These are phyloP conservation scores for Jasminum sambac DNA, from an alignment of 257 asterid species.

Conservation along the genomic window DNA sequence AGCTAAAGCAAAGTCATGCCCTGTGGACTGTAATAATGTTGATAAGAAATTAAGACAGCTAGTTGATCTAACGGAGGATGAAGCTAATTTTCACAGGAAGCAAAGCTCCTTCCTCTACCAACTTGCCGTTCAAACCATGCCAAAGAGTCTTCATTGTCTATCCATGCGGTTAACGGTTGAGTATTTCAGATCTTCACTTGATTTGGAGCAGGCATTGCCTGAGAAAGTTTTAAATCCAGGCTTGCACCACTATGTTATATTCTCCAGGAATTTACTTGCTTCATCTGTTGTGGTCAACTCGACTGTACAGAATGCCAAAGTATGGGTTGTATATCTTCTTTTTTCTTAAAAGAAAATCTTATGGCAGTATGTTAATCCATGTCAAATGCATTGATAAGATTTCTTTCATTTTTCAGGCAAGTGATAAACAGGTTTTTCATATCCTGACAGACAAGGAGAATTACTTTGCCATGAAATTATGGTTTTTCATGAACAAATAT, in stretches of 20 bases:
- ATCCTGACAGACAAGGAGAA: slow-evolving; percentile 85
- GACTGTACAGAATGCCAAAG: slow-evolving; percentile 71
- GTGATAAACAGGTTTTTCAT: slow-evolving; percentile 80
- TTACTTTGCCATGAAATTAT: slow-evolving; percentile 81
- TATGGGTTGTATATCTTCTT: slow-evolving; percentile 37
- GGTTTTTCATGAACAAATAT: slow-evolving; percentile 73
- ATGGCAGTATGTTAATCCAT: slow-evolving; percentile 15
- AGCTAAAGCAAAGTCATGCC: slow-evolving; percentile 71
- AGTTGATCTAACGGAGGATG: slow-evolving; percentile 93
- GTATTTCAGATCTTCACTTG: slow-evolving; percentile 69
- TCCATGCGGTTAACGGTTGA: slow-evolving; percentile 94
- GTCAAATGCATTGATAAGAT: slow-evolving; percentile 24
- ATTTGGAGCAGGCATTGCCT: slow-evolving; percentile 44
- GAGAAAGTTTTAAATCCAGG: slow-evolving; percentile 65
- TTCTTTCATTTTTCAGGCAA: slow-evolving; percentile 59
- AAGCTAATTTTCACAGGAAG: slow-evolving; percentile 88
- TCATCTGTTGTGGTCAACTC: slow-evolving; percentile 89
- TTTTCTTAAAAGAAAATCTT: slow-evolving; percentile 9
- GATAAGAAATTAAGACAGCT: slow-evolving; percentile 96
- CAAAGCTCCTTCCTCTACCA: slow-evolving; percentile 98
- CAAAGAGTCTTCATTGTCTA: slow-evolving; percentile 93
- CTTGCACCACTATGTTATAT: slow-evolving; percentile 75
- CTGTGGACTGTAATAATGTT: slow-evolving; percentile 87
- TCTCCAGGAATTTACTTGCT: slow-evolving; percentile 84
- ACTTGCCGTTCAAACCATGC: slow-evolving; percentile 95